phyloP scores from a whole-genome alignment of 2,329 filamentous ascomycete species.

The Exophiala lecanii-corni region DNA sequence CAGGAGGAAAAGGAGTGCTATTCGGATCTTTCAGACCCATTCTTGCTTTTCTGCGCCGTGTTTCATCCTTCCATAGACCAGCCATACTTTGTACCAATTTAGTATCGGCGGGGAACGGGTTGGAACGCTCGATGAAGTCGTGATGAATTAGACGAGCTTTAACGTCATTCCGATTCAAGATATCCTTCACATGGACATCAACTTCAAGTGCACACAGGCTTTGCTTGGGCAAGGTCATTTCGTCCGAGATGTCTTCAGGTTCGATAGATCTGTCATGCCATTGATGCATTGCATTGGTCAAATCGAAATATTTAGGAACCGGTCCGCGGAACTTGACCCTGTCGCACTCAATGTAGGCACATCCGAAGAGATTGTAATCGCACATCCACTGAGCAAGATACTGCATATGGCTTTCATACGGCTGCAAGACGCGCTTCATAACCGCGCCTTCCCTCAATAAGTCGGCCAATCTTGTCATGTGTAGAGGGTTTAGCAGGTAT shows the following conservation, averaged over 20 bases:
- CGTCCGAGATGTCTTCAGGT: slow-evolving; percentile 55
- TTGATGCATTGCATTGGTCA: slow-evolving; percentile 58
- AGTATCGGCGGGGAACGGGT: slow-evolving; percentile 60
- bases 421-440: slow-evolving; percentile 77
- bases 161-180: slow-evolving; percentile 74
- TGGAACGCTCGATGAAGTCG: slow-evolving; percentile 70
- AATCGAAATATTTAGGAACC: slow-evolving; percentile 64
- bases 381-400: slow-evolving; percentile 96
- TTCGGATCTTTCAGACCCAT: slow-evolving; percentile 61
- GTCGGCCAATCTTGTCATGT: slow-evolving; percentile 84
- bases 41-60: slow-evolving; percentile 66
- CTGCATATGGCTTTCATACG: slow-evolving; percentile 89
- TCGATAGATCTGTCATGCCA: slow-evolving; percentile 78
- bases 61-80: slow-evolving; percentile 87
- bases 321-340: slow-evolving; percentile 70
- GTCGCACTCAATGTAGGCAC: slow-evolving; percentile 72
- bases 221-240: slow-evolving; percentile 63
- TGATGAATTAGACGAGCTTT: slow-evolving; percentile 77
- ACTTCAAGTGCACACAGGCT: slow-evolving; percentile 89
- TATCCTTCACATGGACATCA: slow-evolving; percentile 83
- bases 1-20: slow-evolving; percentile 73
- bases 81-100: slow-evolving; percentile 94
- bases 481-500: slow-evolving; percentile 81
- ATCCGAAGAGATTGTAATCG: slow-evolving; percentile 96
- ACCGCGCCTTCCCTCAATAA: slow-evolving; percentile 83